Conservation (phyloP, 2,329 filamentous ascomycete species). For the Phyllosticta citrichinensis region DNA sequence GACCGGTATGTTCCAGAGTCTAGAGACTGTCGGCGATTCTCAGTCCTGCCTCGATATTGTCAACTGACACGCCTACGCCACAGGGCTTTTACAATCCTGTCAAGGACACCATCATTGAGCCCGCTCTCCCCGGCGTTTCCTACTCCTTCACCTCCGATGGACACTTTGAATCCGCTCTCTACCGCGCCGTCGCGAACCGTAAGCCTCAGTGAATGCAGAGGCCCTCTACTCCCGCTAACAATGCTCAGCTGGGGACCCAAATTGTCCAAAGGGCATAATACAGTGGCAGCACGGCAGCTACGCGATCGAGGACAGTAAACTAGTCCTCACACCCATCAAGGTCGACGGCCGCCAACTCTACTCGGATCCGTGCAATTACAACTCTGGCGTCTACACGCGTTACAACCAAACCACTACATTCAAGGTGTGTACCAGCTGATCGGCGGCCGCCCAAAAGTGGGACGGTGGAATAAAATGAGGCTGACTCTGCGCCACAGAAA, state of each 20-base stretch:
- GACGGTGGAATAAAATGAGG: not conserved
- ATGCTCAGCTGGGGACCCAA: conserved; percentile 47
- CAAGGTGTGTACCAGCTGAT: conserved; percentile 35
- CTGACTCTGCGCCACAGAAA: conserved; percentile 20
- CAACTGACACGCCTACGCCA: not conserved
- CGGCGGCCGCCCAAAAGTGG: not conserved
- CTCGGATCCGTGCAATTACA: conserved; percentile 53
- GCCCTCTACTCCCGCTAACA: not conserved
- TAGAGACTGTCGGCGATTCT: no score
- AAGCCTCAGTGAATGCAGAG: conserved; percentile 25
- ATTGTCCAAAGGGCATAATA: conserved; percentile 55
- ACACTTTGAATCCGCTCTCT: conserved; percentile 59
- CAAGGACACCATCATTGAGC: conserved; percentile 56
- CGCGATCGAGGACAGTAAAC: conserved; percentile 43
- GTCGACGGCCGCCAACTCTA: conserved; percentile 59
- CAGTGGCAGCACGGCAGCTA: conserved; percentile 65
- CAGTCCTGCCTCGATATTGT: not conserved
- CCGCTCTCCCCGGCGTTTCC: conserved; percentile 53
- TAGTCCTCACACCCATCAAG: conserved; percentile 50
- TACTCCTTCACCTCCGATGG: conserved; percentile 64
- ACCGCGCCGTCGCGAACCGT: conserved; percentile 61
- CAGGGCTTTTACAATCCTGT: conserved; percentile 62
- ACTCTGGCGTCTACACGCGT: conserved; percentile 49
- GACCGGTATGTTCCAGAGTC: conserved; percentile 56
- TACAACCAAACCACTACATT: conserved; percentile 58